phyloP scores from a whole-genome alignment of 1,284 basidiomycete genomes.

The Somion occarium region DNA sequence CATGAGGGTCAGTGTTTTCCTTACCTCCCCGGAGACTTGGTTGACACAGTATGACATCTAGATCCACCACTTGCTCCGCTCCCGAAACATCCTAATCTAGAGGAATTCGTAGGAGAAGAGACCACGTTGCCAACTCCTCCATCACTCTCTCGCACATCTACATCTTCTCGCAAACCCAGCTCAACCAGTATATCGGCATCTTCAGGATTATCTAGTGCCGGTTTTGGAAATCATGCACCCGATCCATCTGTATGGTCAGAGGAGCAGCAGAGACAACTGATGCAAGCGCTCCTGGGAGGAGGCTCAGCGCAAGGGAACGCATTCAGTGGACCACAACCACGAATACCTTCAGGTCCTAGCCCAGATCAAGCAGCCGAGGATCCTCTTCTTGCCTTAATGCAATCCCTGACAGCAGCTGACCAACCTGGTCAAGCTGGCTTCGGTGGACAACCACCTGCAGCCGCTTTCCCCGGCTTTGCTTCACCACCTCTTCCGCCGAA shows the following conservation, averaged over 20 bases:
- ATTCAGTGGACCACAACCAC: conserved; percentile 12
- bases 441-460: conserved; percentile 6
- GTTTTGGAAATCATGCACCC: conserved; percentile 24
- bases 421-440: conserved; percentile 13
- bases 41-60: conserved; percentile 19
- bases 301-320: conserved; percentile 6
- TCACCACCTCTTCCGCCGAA: conserved; percentile 25
- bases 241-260: conserved; percentile 58
- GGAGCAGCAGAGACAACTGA: conserved; percentile 60
- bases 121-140: conserved; percentile 42
- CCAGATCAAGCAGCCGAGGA: conserved; percentile 10
- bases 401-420: conserved; percentile 24
- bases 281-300: conserved; percentile 55
- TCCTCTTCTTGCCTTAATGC: conserved; percentile 30
- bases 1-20: conserved; percentile 47
- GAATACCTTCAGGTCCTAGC: conserved; percentile 2
- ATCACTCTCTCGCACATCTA: conserved; percentile 23
- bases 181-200: conserved; percentile 13
- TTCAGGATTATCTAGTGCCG: conserved; percentile 13
- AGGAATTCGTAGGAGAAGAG: conserved; percentile 63
- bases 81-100: conserved; percentile 24
- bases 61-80: conserved; percentile 40
- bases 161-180: conserved; percentile 24
- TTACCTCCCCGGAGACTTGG: too few species aligned
- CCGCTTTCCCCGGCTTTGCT: conserved; percentile 6